Evolutionary conservation across 257 asterid species (phyloP).

Genomic region (Solanum sejunctum): DNA sequence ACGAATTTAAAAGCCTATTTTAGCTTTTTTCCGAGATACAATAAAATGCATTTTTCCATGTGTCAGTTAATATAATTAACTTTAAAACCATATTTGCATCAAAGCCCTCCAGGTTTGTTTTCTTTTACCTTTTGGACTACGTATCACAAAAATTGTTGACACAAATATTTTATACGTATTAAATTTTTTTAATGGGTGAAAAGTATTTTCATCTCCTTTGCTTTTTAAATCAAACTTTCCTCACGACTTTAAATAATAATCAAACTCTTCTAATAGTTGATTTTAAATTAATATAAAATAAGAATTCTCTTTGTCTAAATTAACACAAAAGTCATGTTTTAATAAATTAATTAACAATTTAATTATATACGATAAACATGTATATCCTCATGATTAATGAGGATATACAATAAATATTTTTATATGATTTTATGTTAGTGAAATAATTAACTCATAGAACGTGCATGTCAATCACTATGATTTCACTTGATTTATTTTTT

Average conservation of each 20-base stretch:
- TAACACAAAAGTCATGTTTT: not conserved
- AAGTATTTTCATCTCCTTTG: no score
- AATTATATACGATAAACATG: no score
- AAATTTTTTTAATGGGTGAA: no score
- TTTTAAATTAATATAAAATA: not conserved
- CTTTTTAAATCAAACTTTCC: no score
- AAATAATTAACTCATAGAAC: not conserved
- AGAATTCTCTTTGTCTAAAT: not conserved
- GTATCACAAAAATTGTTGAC: not conserved
- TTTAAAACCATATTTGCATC: not conserved
- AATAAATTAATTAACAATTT: not conserved
- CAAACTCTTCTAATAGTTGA: not conserved
- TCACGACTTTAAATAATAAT: no score
- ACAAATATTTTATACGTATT: not conserved
- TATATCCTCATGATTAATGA: no score
- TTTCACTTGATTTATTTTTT: not conserved
- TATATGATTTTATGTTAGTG: not conserved
- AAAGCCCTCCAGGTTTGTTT: not conserved
- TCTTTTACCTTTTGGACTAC: not conserved
- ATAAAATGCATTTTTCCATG: not conserved
- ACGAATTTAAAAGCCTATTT: not conserved
- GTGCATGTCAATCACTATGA: not conserved
- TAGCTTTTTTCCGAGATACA: conserved; percentile 3
- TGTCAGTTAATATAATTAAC: not conserved
- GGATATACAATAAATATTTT: no score